Evolutionary conservation across 768 basidiomycete genomes (phyloP).

Genomic region (Asterophora lycoperdoides): DNA sequence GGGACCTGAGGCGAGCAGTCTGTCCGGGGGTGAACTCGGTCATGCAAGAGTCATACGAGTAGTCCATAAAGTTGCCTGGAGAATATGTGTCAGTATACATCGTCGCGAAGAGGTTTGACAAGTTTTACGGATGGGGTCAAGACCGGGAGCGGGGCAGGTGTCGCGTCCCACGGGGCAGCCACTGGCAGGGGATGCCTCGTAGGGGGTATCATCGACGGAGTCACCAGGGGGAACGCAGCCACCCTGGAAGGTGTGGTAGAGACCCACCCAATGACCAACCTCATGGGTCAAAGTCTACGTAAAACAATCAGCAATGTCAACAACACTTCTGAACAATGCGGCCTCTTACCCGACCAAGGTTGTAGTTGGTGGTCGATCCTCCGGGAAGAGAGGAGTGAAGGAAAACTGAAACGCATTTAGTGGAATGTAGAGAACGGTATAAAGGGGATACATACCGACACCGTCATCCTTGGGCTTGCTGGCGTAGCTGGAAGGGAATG

Average conservation of each 20-base stretch:
- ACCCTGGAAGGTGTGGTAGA: slow-evolving; percentile 57
- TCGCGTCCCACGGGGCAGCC: slow-evolving; percentile 32
- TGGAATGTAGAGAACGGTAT: neutral
- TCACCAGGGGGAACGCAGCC: slow-evolving; percentile 37
- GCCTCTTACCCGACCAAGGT: slow-evolving; percentile 28
- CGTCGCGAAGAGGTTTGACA: neutral
- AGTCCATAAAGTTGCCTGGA: slow-evolving; percentile 46
- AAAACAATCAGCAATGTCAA: neutral
- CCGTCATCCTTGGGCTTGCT: slow-evolving; percentile 41
- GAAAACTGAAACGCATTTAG: slow-evolving; percentile 7
- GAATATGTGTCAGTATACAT: neutral
- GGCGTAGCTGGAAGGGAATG: slow-evolving; percentile 43
- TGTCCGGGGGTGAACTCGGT: slow-evolving; percentile 41
- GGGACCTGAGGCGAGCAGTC: slow-evolving; percentile 29
- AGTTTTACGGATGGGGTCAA: slow-evolving; percentile 31
- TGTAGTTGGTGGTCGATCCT: slow-evolving; percentile 36
- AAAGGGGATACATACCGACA: slow-evolving; percentile 22
- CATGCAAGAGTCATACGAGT: slow-evolving; percentile 45
- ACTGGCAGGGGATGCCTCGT: slow-evolving; percentile 35
- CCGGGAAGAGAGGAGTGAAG: slow-evolving; percentile 37
- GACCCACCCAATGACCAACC: slow-evolving; percentile 51
- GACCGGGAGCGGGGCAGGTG: slow-evolving; percentile 28
- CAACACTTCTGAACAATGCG: slow-evolving; percentile 10
- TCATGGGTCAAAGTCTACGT: slow-evolving; percentile 49
- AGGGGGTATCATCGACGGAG: slow-evolving; percentile 38